phyloP scores from a whole-genome alignment of 192 early-diverging fungal species.

The Coemansia sp. region DNA sequence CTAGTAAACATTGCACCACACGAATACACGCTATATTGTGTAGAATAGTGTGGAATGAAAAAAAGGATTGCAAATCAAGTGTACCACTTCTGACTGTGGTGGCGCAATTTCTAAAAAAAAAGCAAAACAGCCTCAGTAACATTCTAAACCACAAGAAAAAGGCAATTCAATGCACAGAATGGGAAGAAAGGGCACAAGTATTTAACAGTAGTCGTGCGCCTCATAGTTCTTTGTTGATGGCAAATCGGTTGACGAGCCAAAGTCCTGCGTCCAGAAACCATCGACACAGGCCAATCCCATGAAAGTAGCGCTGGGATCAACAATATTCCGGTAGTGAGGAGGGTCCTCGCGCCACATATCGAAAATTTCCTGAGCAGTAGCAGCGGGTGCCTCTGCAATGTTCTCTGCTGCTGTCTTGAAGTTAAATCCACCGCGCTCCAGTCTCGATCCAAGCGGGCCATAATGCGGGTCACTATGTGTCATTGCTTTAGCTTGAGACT shows the following conservation, averaged over 20 bases:
- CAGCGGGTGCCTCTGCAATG: conserved; percentile 25
- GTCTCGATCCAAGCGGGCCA: conserved; percentile 31
- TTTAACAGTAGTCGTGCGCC: conserved; percentile 29
- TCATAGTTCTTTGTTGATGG: conserved; percentile 8
- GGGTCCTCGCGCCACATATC: conserved; percentile 51
- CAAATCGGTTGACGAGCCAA: conserved; percentile 28
- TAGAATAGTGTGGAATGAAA: background rate
- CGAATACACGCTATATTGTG: background rate
- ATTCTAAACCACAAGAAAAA: background rate
- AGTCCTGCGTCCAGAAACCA: conserved; percentile 58
- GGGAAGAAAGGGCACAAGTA: background rate
- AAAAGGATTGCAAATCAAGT: background rate
- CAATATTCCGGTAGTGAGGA: conserved; percentile 49
- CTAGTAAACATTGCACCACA: background rate
- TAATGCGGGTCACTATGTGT: conserved; percentile 44
- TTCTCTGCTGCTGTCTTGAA: conserved; percentile 42
- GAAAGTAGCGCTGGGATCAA: conserved; percentile 30
- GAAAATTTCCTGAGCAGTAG: conserved; percentile 29
- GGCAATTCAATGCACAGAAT: background rate
- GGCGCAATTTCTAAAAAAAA: conserved; percentile 2
- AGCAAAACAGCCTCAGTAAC: background rate
- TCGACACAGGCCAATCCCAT: conserved; percentile 51
- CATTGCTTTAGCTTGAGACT: conserved; percentile 34
- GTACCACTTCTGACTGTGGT: background rate
- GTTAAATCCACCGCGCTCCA: conserved; percentile 28